These are phyloP conservation scores for Mortierella sp. DNA, from an alignment of 371 early-diverging fungal species.

Conservation along the genomic window DNA sequence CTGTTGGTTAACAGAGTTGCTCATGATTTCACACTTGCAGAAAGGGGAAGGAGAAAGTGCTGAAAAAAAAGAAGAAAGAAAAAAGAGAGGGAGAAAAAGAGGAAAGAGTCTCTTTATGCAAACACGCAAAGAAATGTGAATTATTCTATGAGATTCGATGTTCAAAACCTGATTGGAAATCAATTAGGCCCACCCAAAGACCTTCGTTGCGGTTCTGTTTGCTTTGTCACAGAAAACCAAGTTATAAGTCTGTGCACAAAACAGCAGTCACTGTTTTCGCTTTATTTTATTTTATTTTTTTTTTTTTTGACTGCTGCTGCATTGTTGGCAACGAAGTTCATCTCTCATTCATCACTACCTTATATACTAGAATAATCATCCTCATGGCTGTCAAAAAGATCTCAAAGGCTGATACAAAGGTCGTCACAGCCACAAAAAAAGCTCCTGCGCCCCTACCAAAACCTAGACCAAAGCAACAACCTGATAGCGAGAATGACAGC, in stretches of 20 bases:
- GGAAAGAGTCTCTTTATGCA: neutral
- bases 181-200: neutral
- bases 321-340: neutral
- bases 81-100: conserved; percentile 7
- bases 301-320: neutral
- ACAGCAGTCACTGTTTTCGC: conserved; percentile 31
- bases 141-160: conserved; percentile 19
- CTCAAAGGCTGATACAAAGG: conserved; percentile 14
- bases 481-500: conserved; percentile 10
- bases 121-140: neutral
- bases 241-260: conserved; percentile 8
- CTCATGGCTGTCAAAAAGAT: conserved; percentile 37
- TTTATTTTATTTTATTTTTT: conserved; percentile 21
- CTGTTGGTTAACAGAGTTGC: conserved; percentile 16
- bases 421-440: conserved; percentile 27
- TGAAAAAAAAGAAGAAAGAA: neutral
- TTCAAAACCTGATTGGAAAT: conserved; percentile 14
- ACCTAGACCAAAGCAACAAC: conserved; percentile 10
- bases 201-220: conserved; percentile 2
- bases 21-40: neutral
- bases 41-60: neutral
- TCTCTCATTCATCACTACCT: conserved; percentile 8
- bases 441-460: conserved; percentile 8
- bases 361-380: neutral
- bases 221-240: neutral